phyloP scores from a whole-genome alignment of 805 yeast species.

The Candida insectorum region DNA sequence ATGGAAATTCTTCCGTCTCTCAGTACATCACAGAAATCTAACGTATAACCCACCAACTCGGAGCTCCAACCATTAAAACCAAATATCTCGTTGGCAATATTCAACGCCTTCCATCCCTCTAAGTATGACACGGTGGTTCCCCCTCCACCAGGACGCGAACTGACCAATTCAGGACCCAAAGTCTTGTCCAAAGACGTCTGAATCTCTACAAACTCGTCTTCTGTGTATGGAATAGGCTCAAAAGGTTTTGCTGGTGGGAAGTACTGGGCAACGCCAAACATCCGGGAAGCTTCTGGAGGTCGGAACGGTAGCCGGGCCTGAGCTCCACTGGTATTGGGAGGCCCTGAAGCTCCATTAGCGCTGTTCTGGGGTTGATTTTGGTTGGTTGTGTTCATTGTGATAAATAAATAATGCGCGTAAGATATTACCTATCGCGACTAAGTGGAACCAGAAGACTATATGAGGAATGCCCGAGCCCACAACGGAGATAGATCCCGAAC shows the following conservation, averaged over 20 bases:
- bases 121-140: conserved; percentile 66
- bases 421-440: too few species aligned
- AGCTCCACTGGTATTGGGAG: conserved; percentile 1
- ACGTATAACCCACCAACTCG: conserved; percentile 60
- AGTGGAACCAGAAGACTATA: too few species aligned
- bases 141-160: conserved; percentile 74
- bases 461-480: background rate
- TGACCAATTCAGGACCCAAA: conserved; percentile 75
- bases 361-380: background rate
- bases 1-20: conserved; percentile 51
- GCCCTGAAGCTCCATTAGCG: background rate
- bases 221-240: conserved; percentile 23
- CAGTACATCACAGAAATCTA: conserved; percentile 68
- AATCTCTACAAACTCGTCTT: conserved; percentile 32
- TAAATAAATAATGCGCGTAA: too few species aligned
- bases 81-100: conserved; percentile 75
- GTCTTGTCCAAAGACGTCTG: conserved; percentile 33
- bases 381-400: background rate
- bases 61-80: conserved; percentile 85
- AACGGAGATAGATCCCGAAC: background rate
- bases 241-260: conserved; percentile 8
- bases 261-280: conserved; percentile 8
- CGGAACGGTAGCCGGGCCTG: conserved; percentile 1
- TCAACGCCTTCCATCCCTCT: conserved; percentile 82
- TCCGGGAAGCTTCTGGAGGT: conserved; percentile 4